Percentiles rank a stretch among this genome's conserved stretches.
phyloP scores from a whole-genome alignment of 148 eudicot genomes.

The Amaranthus cruentus region DNA sequence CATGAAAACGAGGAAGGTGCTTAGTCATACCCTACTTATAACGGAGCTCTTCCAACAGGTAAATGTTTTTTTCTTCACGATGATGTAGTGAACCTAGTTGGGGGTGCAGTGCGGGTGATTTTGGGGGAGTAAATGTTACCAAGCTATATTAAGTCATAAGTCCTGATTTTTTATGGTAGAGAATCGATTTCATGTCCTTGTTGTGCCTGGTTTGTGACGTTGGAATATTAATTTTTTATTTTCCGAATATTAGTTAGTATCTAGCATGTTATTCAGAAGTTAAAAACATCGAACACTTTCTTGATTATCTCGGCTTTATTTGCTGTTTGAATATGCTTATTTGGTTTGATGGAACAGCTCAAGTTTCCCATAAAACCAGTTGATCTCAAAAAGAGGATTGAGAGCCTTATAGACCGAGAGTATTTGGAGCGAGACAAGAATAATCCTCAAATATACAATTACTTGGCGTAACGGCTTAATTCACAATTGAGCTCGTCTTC shows the following conservation, averaged over 20 bases:
- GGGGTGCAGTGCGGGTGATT: no score
- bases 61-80: not conserved
- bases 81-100: no score
- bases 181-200: not conserved
- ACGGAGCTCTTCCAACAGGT: conserved; percentile 99
- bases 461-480: conserved; percentile 54
- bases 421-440: conserved; percentile 93
- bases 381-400: conserved; percentile 96
- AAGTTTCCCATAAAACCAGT: conserved; percentile 95
- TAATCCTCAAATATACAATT: conserved; percentile 94
- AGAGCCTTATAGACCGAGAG: conserved; percentile 93
- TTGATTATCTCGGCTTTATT: not conserved
- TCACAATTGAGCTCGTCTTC: conserved; percentile 14
- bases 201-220: no score
- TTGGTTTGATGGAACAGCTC: conserved; percentile 54
- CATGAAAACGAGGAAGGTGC: conserved; percentile 96
- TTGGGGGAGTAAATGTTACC: no score
- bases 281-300: no score
- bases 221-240: no score
- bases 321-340: not conserved
- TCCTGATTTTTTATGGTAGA: not conserved
- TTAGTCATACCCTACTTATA: conserved; percentile 89
- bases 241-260: no score
- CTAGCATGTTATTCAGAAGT: no score
- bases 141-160: no score